These are phyloP conservation scores for Herpotrichia juniperi DNA, from an alignment of 2,329 filamentous ascomycete species.

Conservation along the genomic window DNA sequence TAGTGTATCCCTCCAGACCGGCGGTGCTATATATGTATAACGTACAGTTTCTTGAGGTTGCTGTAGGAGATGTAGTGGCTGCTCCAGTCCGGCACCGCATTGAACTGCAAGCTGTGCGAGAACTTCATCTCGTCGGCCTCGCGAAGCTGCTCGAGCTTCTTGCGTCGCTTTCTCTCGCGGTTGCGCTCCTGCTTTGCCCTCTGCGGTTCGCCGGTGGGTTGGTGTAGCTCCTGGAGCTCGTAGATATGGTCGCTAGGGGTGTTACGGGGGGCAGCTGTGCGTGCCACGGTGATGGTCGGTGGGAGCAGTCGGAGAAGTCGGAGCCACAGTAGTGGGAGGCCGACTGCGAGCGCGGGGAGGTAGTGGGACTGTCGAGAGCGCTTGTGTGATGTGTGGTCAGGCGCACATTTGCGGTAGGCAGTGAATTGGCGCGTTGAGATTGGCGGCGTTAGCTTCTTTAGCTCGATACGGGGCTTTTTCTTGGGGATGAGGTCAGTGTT, in stretches of 20 bases:
- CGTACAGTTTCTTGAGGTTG: constrained; percentile 96
- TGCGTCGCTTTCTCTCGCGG: constrained; percentile 55
- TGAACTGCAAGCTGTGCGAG: constrained; percentile 99
- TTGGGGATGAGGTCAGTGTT: too few relatives aligned
- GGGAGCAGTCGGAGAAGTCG: constrained; percentile 6
- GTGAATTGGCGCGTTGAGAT: not conserved
- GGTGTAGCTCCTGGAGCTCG: constrained; percentile 39
- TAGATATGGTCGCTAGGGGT: constrained; percentile 26
- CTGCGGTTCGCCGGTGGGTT: constrained; percentile 4
- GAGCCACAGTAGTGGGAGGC: not conserved
- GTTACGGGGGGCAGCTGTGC: constrained; percentile 23
- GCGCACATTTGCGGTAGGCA: not conserved
- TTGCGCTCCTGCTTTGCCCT: constrained; percentile 21
- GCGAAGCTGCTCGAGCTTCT: constrained; percentile 74
- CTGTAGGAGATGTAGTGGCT: constrained; percentile 98
- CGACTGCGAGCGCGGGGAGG: not conserved
- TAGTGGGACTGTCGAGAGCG: not conserved
- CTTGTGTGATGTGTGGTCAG: not conserved
- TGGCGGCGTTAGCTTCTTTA: not conserved
- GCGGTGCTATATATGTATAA: constrained; percentile 21
- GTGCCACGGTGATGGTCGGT: constrained; percentile 31
- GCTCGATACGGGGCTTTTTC: too few relatives aligned
- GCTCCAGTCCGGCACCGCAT: constrained; percentile 99
- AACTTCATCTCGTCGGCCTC: constrained; percentile 96
- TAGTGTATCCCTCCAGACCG: not conserved